Percentiles rank a stretch among this genome's conserved stretches.
Conservation (phyloP, 73 alveolate species). For the Paramecium sonneborni region DNA sequence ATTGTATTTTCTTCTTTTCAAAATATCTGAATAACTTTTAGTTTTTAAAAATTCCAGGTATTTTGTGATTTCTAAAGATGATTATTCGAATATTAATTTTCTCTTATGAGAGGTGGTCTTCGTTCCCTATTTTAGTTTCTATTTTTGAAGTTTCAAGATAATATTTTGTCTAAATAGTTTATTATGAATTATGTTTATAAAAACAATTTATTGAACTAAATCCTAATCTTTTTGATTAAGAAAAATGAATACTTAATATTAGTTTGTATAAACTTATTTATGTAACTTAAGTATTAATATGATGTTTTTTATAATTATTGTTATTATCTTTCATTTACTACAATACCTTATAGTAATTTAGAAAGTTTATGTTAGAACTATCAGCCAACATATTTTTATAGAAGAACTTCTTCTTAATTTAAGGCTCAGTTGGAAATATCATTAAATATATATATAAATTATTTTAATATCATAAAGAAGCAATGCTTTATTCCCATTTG, state of each 20-base stretch:
- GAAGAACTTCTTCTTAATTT: constrained; percentile 7
- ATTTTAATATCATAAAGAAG: constrained; percentile 46
- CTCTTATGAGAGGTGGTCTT: neutral
- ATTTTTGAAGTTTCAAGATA: neutral
- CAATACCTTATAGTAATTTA: neutral
- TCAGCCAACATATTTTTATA: constrained; percentile 1
- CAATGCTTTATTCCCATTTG: constrained; percentile 63
- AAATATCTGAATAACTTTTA: neutral
- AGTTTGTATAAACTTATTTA: neutral
- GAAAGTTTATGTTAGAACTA: neutral
- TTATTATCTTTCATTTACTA: neutral
- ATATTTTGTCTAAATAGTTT: neutral
- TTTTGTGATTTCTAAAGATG: neutral
- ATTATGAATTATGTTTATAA: neutral
- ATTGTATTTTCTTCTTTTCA: neutral
- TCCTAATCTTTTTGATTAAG: neutral
- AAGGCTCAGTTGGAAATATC: constrained; percentile 10
- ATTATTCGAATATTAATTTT: neutral
- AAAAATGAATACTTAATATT: neutral
- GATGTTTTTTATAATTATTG: neutral
- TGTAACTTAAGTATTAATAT: neutral
- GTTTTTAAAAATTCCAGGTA: neutral
- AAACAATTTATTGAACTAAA: neutral
- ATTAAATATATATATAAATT: neutral
- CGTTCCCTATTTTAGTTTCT: neutral